Base-by-base conservation (phyloP, 176 grass and related monocot species). In the Rhipidocladum racemiflorum region DNA sequence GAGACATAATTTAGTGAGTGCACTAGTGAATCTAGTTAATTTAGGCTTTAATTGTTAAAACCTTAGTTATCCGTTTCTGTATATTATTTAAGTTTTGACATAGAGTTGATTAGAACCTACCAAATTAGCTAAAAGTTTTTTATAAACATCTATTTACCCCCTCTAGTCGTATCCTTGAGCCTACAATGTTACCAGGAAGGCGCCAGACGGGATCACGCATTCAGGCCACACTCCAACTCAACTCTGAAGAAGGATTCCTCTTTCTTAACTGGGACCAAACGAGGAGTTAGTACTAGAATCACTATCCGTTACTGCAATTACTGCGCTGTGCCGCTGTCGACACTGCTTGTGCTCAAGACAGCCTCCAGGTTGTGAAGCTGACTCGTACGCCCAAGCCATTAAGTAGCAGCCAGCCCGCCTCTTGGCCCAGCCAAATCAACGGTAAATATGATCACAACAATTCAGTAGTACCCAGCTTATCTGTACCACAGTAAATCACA, bases 231-330 rank as follows among this genome's bases (percentile, higher is more conserved):
- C 12, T 32, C 50, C 27, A 56, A 62, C 54, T 60, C 55, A 72
- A 28, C 40, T 59, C n/a, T 25, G 68, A 4, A 8, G 34, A 4
- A 42, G 6, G 23, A 59, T 59, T 25, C 23, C 53, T 25, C 10
- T 54, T n/a, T 25, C 21, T 23, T 56, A 23, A 25, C 59, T 61
- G 50, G 78, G 50, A 34, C 30, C 54, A 35, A 68, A 32, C 9
- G 10, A 4, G 6, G 1, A 4, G 44, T 49, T 17, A 61, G 27
- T 61, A 30, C 6, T 12, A 34, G 48, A 34, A 63, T 48, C 87
- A 36, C 69, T 89, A 69, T 68, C 76, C 81, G 87, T 89, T 85
- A 0, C 21, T 8, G 51, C 18, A 68, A 24, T 89, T 75, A 89
- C 87, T 81, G 18, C 62, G 5, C 27, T 61, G 61, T 80, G n/a